Base-by-base conservation (phyloP, 1,139 yeast genomes). In the Debaryomyces fabryi region DNA sequence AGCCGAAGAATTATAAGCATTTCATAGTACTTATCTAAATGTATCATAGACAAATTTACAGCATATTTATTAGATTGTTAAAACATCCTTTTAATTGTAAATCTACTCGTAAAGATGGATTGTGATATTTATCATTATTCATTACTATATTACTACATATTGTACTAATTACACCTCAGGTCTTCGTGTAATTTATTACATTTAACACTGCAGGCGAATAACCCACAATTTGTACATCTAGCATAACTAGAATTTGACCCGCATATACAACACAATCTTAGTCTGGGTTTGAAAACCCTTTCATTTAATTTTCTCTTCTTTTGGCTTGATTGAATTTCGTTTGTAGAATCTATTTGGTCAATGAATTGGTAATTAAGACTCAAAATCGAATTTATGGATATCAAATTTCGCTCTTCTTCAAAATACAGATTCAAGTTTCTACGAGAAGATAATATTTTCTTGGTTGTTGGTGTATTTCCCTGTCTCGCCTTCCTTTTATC, bases 1-100 rank as follows among this genome's bases (percentile, higher is more conserved):
- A 2, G 96, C 96, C 0, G 92, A 84, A 60, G 90, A 82, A 60
- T 66, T 84, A 49, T 74, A 56, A 42, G 24, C 34, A 29, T 38
- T 37, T 15, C 32, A 27, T 35, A n/a, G 10, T 32, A 32, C 35
- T 10, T 32, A 32, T 9, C 6, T 15, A 32, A 21, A 20, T 20
- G 20, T 20, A 8, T 9, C 15, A 35, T 20, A 35, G 15, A 35
- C 6, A 20, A 20, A 35, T 1, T 12, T 15, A 16, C 29, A 21
- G 38, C 37, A 24, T 38, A 38, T 15, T 38, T 16, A 10, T 25
- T 30, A 30, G 23, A 15, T 29, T 29, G 12, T 33, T 6, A 9
- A 7, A 8, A 16, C 20, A 16, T 16, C 12, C 16, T 18, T 3
- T 16, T 15, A 12, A 10, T 27, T 27, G 30, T 10, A 27, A n/a